These are phyloP conservation scores for Sporothrix pallida DNA, from an alignment of 2,329 filamentous ascomycete species.

Conservation along the genomic window DNA sequence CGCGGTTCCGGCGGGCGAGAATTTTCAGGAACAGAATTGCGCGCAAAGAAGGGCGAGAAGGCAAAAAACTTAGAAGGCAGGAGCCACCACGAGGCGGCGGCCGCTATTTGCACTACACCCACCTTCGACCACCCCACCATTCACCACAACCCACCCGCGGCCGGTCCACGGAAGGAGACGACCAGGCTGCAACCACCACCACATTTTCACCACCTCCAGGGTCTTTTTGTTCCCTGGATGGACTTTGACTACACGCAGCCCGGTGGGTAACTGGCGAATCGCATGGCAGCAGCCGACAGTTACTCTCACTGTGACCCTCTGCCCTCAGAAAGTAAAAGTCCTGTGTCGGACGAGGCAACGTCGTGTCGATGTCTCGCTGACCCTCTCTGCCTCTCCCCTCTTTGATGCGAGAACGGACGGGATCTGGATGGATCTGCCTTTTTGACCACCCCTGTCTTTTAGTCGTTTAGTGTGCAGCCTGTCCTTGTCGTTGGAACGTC, in stretches of 20 bases:
- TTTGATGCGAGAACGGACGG: slow-evolving; percentile 24
- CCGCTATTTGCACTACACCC: background rate
- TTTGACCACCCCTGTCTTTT: background rate
- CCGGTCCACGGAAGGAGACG: no score
- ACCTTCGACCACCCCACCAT: background rate
- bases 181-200: no score
- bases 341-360: slow-evolving; percentile 15
- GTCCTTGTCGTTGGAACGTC: background rate
- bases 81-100: background rate
- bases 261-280: slow-evolving; percentile 9
- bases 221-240: background rate
- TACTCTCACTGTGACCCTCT: background rate
- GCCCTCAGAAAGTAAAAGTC: no score
- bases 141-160: background rate
- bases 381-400: background rate
- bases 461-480: background rate
- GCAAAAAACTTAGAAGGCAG: background rate
- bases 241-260: background rate
- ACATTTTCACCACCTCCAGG: background rate
- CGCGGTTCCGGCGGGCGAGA: slow-evolving; percentile 32
- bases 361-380: background rate
- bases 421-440: slow-evolving; percentile 30
- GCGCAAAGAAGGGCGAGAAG: background rate
- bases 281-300: background rate
- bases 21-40: slow-evolving; percentile 32